Conservation (phyloP, 768 basidiomycete species). For the Pleurotus eryngii region DNA sequence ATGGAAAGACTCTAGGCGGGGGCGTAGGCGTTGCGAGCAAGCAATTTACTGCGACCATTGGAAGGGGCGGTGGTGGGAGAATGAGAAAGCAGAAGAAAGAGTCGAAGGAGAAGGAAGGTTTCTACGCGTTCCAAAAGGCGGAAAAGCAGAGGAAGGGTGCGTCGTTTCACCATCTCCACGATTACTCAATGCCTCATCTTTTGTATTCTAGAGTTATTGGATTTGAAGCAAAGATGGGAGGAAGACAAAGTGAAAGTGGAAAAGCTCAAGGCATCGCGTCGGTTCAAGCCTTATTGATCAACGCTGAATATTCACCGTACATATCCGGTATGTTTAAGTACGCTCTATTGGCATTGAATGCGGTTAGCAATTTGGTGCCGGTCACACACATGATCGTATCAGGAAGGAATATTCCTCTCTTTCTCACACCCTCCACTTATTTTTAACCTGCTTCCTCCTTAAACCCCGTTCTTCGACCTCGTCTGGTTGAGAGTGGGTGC, state of each 20-base stretch:
- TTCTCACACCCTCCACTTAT: no score
- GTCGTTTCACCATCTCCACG: constrained; percentile 13
- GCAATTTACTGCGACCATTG: constrained; percentile 56
- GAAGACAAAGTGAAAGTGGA: constrained; percentile 85
- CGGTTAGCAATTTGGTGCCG: no score
- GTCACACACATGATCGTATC: no score
- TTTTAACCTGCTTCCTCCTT: no score
- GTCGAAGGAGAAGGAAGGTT: constrained; percentile 67
- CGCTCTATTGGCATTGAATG: no score
- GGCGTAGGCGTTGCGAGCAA: constrained; percentile 66
- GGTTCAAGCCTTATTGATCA: constrained; percentile 81
- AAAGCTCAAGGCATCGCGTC: constrained; percentile 71
- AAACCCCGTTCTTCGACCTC: no score
- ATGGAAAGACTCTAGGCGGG: constrained; percentile 84
- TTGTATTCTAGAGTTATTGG: constrained; percentile 55
- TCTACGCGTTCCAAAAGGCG: constrained; percentile 89
- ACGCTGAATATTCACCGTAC: background rate
- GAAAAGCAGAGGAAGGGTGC: constrained; percentile 85
- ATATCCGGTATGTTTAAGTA: background rate
- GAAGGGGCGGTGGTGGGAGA: constrained; percentile 38
- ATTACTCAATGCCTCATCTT: background rate
- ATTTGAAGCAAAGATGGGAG: constrained; percentile 79
- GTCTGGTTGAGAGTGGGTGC: background rate
- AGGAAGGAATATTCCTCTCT: no score
- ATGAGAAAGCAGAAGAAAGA: constrained; percentile 50